A percentile compares a stretch with the other conserved stretches of the same genome.
These are phyloP conservation scores for Dactylis glomerata DNA, from an alignment of 176 grass and related monocot species.

Conservation along the genomic window DNA sequence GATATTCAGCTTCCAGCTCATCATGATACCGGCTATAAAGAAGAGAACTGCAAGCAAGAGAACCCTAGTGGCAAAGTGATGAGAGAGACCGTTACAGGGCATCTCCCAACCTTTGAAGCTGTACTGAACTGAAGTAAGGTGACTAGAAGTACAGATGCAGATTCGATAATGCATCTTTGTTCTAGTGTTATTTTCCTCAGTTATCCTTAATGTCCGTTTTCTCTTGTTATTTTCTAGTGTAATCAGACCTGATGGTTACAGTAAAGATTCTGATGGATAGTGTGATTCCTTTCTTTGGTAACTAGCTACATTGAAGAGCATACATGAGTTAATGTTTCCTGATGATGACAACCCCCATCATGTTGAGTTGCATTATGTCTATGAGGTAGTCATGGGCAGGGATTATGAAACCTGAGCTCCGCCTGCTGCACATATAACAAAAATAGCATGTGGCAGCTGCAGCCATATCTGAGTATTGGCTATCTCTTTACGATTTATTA, in stretches of 20 bases:
- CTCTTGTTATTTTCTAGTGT: slow-evolving; percentile 1
- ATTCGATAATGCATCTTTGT: slow-evolving; percentile 19
- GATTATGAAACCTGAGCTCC: not conserved
- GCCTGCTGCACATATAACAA: not conserved
- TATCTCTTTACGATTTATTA: not conserved
- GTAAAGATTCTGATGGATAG: slow-evolving; percentile 28
- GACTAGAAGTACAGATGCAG: not conserved
- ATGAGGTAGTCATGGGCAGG: not conserved
- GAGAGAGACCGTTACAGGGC: slow-evolving; percentile 68
- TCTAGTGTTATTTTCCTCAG: slow-evolving; percentile 9
- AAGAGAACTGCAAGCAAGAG: slow-evolving; percentile 55
- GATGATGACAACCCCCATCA: slow-evolving; percentile 1
- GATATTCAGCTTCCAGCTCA: slow-evolving; percentile 59
- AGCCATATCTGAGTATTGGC: not conserved
- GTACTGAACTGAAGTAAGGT: slow-evolving; percentile 20
- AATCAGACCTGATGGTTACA: slow-evolving; percentile 25
- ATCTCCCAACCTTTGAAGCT: slow-evolving; percentile 37
- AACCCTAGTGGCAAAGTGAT: slow-evolving; percentile 66
- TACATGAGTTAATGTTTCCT: slow-evolving; percentile 20
- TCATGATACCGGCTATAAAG: slow-evolving; percentile 77
- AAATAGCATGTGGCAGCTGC: not conserved
- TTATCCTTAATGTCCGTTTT: slow-evolving; percentile 12
- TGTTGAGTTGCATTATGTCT: slow-evolving; percentile 16
- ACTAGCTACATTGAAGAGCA: slow-evolving; percentile 10
- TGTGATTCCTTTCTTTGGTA: slow-evolving; percentile 11